Evolutionary conservation across 1,139 yeast species (phyloP), one percentile per base, ranked within the genome.

Genomic region (Diutina scorzettiae): DNA sequence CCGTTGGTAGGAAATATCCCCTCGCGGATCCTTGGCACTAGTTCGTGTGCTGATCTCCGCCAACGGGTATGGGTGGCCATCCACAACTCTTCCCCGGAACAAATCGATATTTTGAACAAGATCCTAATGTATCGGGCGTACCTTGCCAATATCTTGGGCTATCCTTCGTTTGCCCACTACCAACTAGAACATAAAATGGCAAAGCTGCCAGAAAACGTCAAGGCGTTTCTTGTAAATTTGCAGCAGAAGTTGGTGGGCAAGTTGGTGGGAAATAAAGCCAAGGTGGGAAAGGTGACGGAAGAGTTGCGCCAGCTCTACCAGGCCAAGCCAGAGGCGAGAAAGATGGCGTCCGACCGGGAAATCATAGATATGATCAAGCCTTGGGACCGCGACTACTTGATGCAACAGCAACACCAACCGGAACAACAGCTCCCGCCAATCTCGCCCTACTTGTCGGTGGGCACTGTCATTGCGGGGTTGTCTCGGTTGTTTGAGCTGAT

Each of bases 151-250:
- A 69, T 85, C 63, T 68, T 91, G 65, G 94, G 94, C 0, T 76
- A 76, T 54, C 53, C 63, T 18, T 79, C 85, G 37, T 91, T 69
- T 60, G 78, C 93, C 0, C 81, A 81, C 43, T 89, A 91, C 55
- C 94, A 85, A 54, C 64, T 91, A 34, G 80, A 77, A 46, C 95
- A 86, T 49, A 91, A 93, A 56, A 85, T 91, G 96, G 95, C 95
- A 12, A 79, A 79, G 47, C 70, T 62, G 8, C 95, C 96, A 0
- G 76, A 73, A 25, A 79, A 85, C 53, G 98, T 89, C 1, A 59
- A 67, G 48, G 66, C 79, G 6, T 87, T 91, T 49, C 63, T 91
- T 44, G 58, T 64, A 6, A 77, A 78, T 39, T 58, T 89, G 42
- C 78, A 82, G 23, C 56, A 37, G 20, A 45, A 42, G 59, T 11